Evolutionary conservation across 495 filamentous ascomycete species (phyloP), one percentile per base, ranked within the genome.

Genomic region (Parathielavia hyrcaniae): DNA sequence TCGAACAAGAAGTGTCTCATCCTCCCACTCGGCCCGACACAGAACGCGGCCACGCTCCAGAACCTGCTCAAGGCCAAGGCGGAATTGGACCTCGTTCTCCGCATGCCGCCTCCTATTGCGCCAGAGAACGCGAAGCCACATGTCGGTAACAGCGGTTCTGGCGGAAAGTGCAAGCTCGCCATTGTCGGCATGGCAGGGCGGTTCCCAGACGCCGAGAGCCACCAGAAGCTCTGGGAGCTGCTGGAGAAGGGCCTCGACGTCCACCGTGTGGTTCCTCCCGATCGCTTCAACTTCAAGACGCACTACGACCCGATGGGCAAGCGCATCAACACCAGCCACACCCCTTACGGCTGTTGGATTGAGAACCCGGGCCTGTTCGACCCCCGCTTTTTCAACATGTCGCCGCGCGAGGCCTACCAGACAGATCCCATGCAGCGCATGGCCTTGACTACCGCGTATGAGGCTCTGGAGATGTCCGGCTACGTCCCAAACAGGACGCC

Each of bases 311-410:
- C 85, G 17, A 84, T 85, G 6, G 88, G 88, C 26, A 86, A 88
- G 61, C 79, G 68, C 16, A 83, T 84, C 58, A 96, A 95, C 70
- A 91, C 87, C 46, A 87, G 81, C 50, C 85, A 90, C 65, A 91
- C 89, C 1, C 87, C 86, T 4, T 95, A 88, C 60, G 91, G 91
- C 8, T 92, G 89, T 73, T 97, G 88, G 79, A 89, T 96, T 62
- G 83, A 93, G 46, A 81, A 95, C 50, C 88, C 90, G 0, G 88
- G 88, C 11, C 72, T 86, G 30, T 97, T 97, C 66, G 91, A 97
- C 55, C 83, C 88, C 34, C 79, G 84, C 0, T 95, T 96, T 73
- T 97, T 97, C 83, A 95, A 91, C 72, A 95, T 97, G 85, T 96
- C 91, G 16, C 90, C 91, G 2, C 86, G 90, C 59, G 91, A 97